Conservation (phyloP, 192 early-diverging fungal genomes). For the Obelidium mucronatum region DNA sequence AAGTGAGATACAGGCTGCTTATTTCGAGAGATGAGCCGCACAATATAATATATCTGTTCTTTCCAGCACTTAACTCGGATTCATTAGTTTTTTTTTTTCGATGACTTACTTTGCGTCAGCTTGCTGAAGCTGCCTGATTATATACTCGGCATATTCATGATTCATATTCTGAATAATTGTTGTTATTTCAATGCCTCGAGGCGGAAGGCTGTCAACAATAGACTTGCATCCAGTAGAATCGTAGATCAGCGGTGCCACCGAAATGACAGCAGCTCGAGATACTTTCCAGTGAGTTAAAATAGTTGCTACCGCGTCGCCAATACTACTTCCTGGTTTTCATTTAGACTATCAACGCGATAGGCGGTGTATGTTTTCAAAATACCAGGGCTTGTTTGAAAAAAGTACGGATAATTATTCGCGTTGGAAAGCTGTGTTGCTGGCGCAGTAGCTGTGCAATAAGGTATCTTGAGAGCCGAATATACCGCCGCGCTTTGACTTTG, state of each 20-base stretch:
- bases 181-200: not conserved
- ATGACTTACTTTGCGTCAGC: not conserved
- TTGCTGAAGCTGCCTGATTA: not conserved
- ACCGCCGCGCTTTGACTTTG: too few relatives aligned
- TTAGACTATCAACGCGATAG: too few relatives aligned
- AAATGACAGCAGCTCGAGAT: not conserved
- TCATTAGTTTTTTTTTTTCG: too few relatives aligned
- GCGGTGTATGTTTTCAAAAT: too few relatives aligned
- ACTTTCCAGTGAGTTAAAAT: not conserved
- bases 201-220: not conserved
- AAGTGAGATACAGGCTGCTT: not conserved
- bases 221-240: not conserved
- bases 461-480: not conserved
- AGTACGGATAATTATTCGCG: not conserved
- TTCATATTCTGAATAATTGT: not conserved
- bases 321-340: not conserved
- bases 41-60: not conserved
- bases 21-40: not conserved
- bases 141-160: not conserved
- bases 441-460: not conserved
- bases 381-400: not conserved
- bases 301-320: not conserved
- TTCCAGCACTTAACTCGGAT: too few relatives aligned
- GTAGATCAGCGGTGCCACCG: not conserved
- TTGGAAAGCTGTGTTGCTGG: not conserved